Evolutionary conservation across 371 early-diverging fungal genomes (phyloP).

Genomic region (Rhizopus delemar): DNA sequence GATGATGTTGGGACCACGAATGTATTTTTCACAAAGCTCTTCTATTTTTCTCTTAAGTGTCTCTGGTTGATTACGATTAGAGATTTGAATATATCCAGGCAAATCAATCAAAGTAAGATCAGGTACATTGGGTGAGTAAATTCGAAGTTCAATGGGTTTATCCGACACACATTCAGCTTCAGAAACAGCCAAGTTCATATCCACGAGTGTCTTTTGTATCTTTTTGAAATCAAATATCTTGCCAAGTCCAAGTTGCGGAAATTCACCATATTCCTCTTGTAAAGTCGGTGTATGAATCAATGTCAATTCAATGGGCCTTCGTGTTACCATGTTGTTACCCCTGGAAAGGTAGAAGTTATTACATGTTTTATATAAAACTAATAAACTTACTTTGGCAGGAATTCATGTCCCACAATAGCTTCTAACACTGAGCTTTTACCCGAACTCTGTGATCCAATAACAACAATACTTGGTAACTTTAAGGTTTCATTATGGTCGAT

Average conservation of each 20-base stretch:
- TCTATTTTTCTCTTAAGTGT: constrained; percentile 91
- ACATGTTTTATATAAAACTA: background rate
- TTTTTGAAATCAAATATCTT: constrained; percentile 85
- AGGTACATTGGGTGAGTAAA: constrained; percentile 93
- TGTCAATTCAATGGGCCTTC: constrained; percentile 98
- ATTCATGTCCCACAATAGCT: constrained; percentile 98
- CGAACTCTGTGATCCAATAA: constrained; percentile 96
- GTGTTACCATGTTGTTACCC: constrained; percentile 98
- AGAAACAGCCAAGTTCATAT: constrained; percentile 91
- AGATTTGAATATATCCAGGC: constrained; percentile 98
- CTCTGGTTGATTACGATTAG: constrained; percentile 91
- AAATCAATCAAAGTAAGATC: constrained; percentile 97
- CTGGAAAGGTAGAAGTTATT: constrained; percentile 36
- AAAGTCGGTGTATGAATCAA: constrained; percentile 89
- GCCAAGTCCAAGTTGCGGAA: constrained; percentile 88
- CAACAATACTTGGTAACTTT: constrained; percentile 95
- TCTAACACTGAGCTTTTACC: constrained; percentile 99
- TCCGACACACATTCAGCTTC: constrained; percentile 91
- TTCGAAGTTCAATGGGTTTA: constrained; percentile 91
- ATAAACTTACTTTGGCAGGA: constrained; percentile 92
- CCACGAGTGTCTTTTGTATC: constrained; percentile 88
- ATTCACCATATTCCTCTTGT: constrained; percentile 90
- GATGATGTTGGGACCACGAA: constrained; percentile 92
- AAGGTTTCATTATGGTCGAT: constrained; percentile 77
- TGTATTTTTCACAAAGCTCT: constrained; percentile 92